Conservation (phyloP, 83 land plant species). For the Thuja plicata region DNA sequence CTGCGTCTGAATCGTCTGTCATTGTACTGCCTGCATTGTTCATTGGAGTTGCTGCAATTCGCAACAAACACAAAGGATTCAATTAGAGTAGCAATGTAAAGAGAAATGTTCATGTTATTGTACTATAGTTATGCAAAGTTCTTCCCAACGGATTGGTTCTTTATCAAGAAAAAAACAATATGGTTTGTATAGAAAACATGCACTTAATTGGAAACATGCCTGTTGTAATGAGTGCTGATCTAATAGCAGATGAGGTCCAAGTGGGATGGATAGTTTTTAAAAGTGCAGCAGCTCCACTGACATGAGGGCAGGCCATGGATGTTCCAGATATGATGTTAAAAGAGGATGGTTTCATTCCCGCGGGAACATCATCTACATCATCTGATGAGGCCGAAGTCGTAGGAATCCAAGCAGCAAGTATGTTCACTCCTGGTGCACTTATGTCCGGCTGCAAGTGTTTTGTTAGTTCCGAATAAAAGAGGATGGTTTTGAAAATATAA, state of each 20-base stretch:
- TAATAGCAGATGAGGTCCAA: constrained; percentile 68
- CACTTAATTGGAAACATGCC: constrained; percentile 18
- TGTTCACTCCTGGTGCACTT: constrained; percentile 52
- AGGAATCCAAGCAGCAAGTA: constrained; percentile 49
- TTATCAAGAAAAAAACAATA: not conserved
- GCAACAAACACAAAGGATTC: not conserved
- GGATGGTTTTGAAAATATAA: not conserved
- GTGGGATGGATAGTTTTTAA: constrained; percentile 37
- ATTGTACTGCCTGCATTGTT: constrained; percentile 43
- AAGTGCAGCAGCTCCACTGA: constrained; percentile 56
- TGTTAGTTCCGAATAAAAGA: not conserved
- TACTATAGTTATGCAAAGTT: too few species aligned
- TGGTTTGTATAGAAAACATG: not conserved
- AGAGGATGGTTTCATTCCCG: not conserved
- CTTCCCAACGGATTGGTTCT: too few species aligned
- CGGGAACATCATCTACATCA: not conserved
- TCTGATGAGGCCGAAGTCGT: constrained; percentile 12
- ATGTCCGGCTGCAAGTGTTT: constrained; percentile 42
- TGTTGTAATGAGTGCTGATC: constrained; percentile 78
- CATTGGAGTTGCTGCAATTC: constrained; percentile 36
- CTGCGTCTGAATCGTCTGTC: constrained; percentile 20
- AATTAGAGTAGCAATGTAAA: too few species aligned
- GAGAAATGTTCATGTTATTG: too few species aligned
- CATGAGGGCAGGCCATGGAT: constrained; percentile 68
- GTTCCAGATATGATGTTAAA: constrained; percentile 62